These are phyloP conservation scores for Karstenula rhodostoma DNA, from an alignment of 2,329 filamentous ascomycete species.

Conservation along the genomic window DNA sequence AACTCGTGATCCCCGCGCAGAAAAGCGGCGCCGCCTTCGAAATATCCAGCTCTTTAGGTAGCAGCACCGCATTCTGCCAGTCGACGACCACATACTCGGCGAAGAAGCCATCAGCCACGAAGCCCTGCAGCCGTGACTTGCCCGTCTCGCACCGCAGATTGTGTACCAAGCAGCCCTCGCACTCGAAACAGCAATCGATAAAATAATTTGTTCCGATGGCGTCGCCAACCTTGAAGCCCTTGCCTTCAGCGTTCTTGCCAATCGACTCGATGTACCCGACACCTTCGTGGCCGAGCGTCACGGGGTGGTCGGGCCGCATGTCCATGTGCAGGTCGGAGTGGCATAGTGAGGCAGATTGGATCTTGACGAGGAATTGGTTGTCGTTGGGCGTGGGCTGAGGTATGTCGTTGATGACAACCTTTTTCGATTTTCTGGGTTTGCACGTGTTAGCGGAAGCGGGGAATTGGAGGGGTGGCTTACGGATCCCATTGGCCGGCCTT, in stretches of 20 bases:
- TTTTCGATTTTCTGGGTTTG: conserved; percentile 31
- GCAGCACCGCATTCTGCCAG: conserved; percentile 54
- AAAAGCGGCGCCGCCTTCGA: conserved; percentile 55
- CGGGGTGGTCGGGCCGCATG: conserved; percentile 35
- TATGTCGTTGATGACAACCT: conserved; percentile 41
- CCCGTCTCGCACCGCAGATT: conserved; percentile 52
- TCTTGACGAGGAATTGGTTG: conserved; percentile 42
- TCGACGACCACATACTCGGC: conserved; percentile 58
- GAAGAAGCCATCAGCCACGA: conserved; percentile 56
- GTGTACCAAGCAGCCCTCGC: conserved; percentile 57
- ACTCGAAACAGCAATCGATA: conserved; percentile 57
- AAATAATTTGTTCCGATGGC: conserved; percentile 58
- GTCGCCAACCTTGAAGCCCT: conserved; percentile 55
- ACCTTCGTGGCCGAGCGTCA: conserved; percentile 58
- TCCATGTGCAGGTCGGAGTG: conserved; percentile 39
- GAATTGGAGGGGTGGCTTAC: conserved; percentile 15
- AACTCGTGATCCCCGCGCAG: conserved; percentile 60
- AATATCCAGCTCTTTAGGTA: conserved; percentile 50
- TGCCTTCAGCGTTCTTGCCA: conserved; percentile 40
- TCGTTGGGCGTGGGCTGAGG: conserved; percentile 31
- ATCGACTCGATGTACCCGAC: conserved; percentile 54
- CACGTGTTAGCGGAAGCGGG: neutral
- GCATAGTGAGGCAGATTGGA: conserved; percentile 42
- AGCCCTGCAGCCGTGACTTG: conserved; percentile 54
- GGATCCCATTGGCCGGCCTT: conserved; percentile 45